phyloP scores from a whole-genome alignment of 257 asterid species.

The Verbena officinalis region DNA sequence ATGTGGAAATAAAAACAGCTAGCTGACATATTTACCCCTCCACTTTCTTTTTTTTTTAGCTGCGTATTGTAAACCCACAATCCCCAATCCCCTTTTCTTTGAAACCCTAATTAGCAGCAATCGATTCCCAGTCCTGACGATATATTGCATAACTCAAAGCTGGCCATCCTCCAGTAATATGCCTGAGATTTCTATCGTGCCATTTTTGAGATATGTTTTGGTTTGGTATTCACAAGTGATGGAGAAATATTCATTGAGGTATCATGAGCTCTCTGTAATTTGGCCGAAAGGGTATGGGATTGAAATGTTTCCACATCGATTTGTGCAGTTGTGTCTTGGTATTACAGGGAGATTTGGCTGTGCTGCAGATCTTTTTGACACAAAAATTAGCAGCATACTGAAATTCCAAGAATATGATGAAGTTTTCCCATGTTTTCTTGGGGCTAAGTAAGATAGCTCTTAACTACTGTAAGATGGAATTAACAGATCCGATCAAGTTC shows the following conservation, averaged over 20 bases:
- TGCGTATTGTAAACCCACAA: no score
- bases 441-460: no score
- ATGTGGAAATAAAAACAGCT: no score
- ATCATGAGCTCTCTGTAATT: background rate
- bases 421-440: background rate
- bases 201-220: background rate
- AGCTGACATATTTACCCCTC: no score
- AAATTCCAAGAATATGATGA: background rate
- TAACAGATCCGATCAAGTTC: no score
- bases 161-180: slow-evolving; percentile 33
- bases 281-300: slow-evolving; percentile 40
- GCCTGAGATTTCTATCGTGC: background rate
- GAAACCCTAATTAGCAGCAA: no score
- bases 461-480: no score
- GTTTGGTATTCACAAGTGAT: slow-evolving; percentile 27
- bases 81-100: no score
- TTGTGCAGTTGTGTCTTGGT: slow-evolving; percentile 18
- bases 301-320: slow-evolving; percentile 23
- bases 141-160: background rate
- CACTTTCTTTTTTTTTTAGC: no score
- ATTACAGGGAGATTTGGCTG: background rate
- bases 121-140: no score
- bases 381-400: background rate
- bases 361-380: background rate
- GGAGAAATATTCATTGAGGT: background rate